phyloP scores from a whole-genome alignment of 2,329 filamentous ascomycete species.

The Aureobasidium sp. region DNA sequence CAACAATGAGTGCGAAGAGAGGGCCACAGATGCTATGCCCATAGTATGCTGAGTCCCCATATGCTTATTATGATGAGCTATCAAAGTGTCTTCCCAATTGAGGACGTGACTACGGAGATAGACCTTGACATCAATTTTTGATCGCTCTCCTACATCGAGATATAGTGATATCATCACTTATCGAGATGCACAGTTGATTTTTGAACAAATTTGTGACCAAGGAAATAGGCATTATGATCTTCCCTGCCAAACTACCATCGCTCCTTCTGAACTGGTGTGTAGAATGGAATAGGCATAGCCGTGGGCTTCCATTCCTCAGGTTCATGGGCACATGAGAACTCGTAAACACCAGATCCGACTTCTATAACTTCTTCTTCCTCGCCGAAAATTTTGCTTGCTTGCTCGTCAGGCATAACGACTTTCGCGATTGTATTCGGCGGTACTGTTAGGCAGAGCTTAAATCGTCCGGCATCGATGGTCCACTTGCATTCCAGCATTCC shows the following conservation, averaged over 20 bases:
- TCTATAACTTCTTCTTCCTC: conserved; percentile 1
- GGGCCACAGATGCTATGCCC: no score
- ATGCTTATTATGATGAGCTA: no score
- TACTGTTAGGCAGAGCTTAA: background rate
- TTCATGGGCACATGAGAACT: conserved; percentile 5
- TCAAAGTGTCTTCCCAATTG: no score
- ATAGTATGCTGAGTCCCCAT: no score
- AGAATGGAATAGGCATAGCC: background rate
- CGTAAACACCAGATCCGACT: conserved; percentile 11
- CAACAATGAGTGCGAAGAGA: no score
- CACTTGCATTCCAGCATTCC: conserved; percentile 25
- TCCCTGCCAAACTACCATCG: background rate
- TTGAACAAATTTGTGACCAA: no score
- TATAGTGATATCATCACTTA: no score
- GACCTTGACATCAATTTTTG: no score
- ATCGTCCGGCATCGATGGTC: conserved; percentile 16
- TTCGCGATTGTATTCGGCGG: conserved; percentile 12
- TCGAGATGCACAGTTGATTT: no score
- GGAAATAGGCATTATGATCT: no score
- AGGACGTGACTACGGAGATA: no score
- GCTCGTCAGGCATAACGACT: conserved; percentile 13
- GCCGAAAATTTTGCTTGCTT: conserved; percentile 1
- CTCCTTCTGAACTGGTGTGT: background rate
- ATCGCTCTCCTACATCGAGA: no score
- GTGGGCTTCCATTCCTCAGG: conserved; percentile 66